Base-by-base conservation (phyloP, 2,329 filamentous ascomycete species). In the Chaetomium sp. region DNA sequence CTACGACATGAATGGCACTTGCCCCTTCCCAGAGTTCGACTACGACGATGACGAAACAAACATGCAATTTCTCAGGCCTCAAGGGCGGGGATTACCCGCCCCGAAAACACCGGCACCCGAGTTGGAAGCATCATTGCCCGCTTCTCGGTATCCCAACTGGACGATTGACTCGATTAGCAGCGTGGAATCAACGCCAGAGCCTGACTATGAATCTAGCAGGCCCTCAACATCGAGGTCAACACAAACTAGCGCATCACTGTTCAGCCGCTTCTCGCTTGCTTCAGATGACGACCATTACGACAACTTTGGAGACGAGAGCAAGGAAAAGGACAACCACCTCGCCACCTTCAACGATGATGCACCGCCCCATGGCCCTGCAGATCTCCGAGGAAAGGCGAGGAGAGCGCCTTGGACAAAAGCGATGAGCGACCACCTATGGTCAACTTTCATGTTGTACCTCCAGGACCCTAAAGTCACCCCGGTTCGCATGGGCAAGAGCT, bases 381-480 rank as follows among this genome's bases (percentile, higher is more conserved):
- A 56, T 29, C 57, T 33, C 23, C 67, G 63, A 19, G 55, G 55
- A 19, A 78, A 77, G 62, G 71, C 75, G 38, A 78, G 83, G 65
- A 86, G 83, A 72, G 83, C 84, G 0, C 82, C 81, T 0, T 90
- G 87, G 87, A 88, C 86, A 4, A 84, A 83, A 66, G 81, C 85
- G 21, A 89, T 90, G 85, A 86, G 81, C 75, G 78, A 83, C 13
- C 87, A 90, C 70, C 75, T 90, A 10, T 90, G 87, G 87, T 81
- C 84, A 5, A 88, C 85, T 1, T 90, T 89, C 72, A 77, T 84
- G 64, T 77, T 87, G 60, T 90, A 90, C 70, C 77, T 90, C 49
- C 85, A 88, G 72, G 87, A 90, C 69, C 87, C 87, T 54, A 86
- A 85, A 57, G 86, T 89, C 2, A 90, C 87, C 1, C 87, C 87